Conservation (phyloP, 2,329 filamentous ascomycete genomes). For the Microcyclospora pomicola region DNA sequence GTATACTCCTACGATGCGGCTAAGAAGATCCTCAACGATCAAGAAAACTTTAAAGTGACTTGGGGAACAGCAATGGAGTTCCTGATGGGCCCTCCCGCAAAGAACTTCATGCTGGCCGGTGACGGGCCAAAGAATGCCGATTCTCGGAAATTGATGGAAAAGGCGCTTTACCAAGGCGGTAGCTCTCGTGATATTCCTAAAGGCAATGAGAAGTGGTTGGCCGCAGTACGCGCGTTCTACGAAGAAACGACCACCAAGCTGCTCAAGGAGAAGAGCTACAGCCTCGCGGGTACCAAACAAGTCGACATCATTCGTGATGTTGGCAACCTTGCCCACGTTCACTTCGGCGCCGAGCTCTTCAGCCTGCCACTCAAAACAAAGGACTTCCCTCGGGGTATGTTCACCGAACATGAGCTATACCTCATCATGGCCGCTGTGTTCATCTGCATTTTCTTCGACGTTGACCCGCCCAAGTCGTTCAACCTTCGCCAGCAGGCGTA, state of each 20-base stretch:
- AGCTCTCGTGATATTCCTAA: constrained; percentile 14
- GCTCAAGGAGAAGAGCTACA: constrained; percentile 31
- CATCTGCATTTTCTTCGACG: constrained; percentile 41
- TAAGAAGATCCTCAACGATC: constrained; percentile 29
- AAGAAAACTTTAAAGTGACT: constrained; percentile 32
- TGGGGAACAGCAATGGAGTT: constrained; percentile 34
- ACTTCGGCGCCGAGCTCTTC: constrained; percentile 42
- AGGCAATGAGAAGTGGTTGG: constrained; percentile 29
- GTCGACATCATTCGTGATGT: constrained; percentile 38
- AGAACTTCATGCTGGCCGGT: constrained; percentile 36
- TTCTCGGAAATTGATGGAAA: constrained; percentile 31
- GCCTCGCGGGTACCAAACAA: constrained; percentile 31
- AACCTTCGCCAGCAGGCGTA: constrained; percentile 36
- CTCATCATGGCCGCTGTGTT: constrained; percentile 40
- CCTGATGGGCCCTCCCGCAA: constrained; percentile 29
- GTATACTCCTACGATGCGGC: constrained; percentile 34
- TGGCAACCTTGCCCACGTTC: constrained; percentile 40
- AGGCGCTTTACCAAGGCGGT: constrained; percentile 27
- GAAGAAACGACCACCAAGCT: constrained; percentile 34
- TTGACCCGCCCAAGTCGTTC: constrained; percentile 39
- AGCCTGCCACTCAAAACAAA: constrained; percentile 42
- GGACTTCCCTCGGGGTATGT: constrained; percentile 36
- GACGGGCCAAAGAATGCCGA: constrained; percentile 28
- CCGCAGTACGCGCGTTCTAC: constrained; percentile 34
- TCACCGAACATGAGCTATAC: constrained; percentile 41